These are phyloP conservation scores for Aspergillus fructus DNA, from an alignment of 2,329 filamentous ascomycete genomes.

Conservation along the genomic window DNA sequence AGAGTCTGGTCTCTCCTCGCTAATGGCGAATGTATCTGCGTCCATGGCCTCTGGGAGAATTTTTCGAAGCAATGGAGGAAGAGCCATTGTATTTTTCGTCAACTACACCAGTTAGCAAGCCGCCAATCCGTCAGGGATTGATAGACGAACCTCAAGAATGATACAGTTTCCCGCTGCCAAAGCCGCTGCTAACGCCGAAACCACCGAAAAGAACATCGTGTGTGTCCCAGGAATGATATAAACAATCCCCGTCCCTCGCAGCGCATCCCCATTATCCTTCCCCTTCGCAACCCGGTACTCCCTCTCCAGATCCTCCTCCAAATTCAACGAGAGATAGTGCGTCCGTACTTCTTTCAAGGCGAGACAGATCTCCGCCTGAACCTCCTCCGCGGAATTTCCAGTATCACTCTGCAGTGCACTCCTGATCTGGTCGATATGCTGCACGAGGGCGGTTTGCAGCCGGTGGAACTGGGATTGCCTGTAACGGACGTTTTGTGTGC, in stretches of 20 bases:
- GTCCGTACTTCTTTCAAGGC: conserved; percentile 28
- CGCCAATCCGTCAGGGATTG: background rate
- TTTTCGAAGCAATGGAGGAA: conserved; percentile 24
- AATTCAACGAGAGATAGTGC: conserved; percentile 23
- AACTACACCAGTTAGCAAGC: conserved; percentile 17
- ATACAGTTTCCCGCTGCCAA: conserved; percentile 54
- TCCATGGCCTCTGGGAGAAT: conserved; percentile 40
- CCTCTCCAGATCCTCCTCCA: conserved; percentile 10
- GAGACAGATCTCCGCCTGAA: conserved; percentile 27
- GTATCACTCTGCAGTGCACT: conserved; percentile 34
- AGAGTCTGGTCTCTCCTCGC: conserved; percentile 31
- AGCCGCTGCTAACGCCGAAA: conserved; percentile 48
- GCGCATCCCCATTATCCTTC: conserved; percentile 16
- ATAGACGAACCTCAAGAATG: conserved; percentile 45
- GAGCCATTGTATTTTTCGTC: conserved; percentile 23
- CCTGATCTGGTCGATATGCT: conserved; percentile 28
- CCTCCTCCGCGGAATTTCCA: conserved; percentile 31
- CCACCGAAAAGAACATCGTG: conserved; percentile 49
- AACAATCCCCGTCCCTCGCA: conserved; percentile 27
- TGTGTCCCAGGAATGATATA: conserved; percentile 51
- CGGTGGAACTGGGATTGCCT: conserved; percentile 40
- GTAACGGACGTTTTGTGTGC: conserved; percentile 38
- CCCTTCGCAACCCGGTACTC: conserved; percentile 26
- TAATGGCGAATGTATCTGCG: conserved; percentile 49
- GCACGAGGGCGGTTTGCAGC: conserved; percentile 35